These are phyloP conservation scores for Grigorovia humatica DNA, from an alignment of 805 yeast species.

Conservation along the genomic window DNA sequence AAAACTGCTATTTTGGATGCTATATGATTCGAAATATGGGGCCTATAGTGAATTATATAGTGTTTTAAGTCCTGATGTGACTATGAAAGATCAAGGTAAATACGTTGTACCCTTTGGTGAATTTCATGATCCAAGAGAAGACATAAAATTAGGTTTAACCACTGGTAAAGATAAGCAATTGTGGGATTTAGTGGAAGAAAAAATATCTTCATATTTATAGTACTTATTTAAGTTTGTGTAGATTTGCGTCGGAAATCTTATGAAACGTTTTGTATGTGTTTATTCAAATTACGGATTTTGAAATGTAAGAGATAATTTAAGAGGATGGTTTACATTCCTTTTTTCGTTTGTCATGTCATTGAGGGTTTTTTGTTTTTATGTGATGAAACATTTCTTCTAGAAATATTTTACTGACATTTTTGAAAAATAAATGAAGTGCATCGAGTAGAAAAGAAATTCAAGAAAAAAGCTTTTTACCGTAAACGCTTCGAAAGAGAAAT, in stretches of 20 bases:
- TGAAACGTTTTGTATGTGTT: no score
- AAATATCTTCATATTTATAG: slow-evolving; percentile 3
- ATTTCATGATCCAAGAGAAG: slow-evolving; percentile 22
- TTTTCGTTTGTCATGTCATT: no score
- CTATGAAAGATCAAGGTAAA: slow-evolving; percentile 21
- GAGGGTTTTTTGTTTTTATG: no score
- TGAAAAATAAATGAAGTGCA: not conserved
- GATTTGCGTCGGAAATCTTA: no score
- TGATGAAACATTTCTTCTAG: no score
- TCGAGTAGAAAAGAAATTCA: not conserved
- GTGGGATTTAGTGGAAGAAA: slow-evolving; percentile 1
- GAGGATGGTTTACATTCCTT: no score
- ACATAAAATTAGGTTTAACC: slow-evolving; percentile 7
- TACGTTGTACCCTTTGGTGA: slow-evolving; percentile 31
- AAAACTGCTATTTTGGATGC: slow-evolving; percentile 6
- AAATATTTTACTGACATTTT: no score
- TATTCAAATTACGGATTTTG: no score
- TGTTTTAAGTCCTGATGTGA: slow-evolving; percentile 28
- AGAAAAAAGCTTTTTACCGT: not conserved
- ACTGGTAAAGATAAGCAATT: not conserved
- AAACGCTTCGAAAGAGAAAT: slow-evolving; percentile 1
- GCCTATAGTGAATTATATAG: slow-evolving; percentile 31
- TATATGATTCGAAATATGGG: slow-evolving; percentile 19
- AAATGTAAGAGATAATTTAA: no score
- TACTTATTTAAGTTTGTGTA: no score